These are phyloP conservation scores for Lentinula aciculospora DNA, from an alignment of 768 basidiomycete genomes.

Conservation along the genomic window DNA sequence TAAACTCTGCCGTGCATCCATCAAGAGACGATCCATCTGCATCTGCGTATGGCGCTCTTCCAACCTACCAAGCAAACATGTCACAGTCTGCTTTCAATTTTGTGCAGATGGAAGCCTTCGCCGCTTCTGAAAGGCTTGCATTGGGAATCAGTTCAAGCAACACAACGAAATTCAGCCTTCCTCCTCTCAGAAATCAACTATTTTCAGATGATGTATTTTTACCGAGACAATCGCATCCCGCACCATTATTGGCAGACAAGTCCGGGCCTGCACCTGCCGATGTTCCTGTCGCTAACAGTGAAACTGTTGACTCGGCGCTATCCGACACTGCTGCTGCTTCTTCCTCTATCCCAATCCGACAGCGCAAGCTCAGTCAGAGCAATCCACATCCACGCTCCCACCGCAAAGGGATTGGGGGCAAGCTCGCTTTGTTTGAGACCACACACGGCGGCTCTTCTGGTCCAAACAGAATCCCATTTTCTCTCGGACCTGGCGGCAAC, in stretches of 20 bases:
- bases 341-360: constrained; percentile 35
- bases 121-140: constrained; percentile 56
- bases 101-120: constrained; percentile 70
- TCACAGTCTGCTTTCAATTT: constrained; percentile 68
- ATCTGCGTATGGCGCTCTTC: constrained; percentile 41
- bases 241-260: not conserved
- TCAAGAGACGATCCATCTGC: constrained; percentile 20
- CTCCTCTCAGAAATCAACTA: constrained; percentile 14
- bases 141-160: constrained; percentile 42
- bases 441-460: constrained; percentile 25
- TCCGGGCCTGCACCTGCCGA: not conserved
- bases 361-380: constrained; percentile 85
- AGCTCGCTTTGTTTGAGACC: constrained; percentile 87
- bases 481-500: constrained; percentile 4
- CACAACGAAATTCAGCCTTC: constrained; percentile 31
- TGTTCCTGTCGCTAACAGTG: not conserved
- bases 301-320: constrained; percentile 5
- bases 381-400: constrained; percentile 59
- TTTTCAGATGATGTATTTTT: not conserved
- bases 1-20: constrained; percentile 17
- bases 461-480: constrained; percentile 7
- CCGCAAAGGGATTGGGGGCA: constrained; percentile 62
- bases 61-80: constrained; percentile 62
- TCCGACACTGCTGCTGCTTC: not conserved
- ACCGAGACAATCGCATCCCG: not conserved